Conservation (phyloP, 768 basidiomycete genomes). For the Lactifluus piperatus region DNA sequence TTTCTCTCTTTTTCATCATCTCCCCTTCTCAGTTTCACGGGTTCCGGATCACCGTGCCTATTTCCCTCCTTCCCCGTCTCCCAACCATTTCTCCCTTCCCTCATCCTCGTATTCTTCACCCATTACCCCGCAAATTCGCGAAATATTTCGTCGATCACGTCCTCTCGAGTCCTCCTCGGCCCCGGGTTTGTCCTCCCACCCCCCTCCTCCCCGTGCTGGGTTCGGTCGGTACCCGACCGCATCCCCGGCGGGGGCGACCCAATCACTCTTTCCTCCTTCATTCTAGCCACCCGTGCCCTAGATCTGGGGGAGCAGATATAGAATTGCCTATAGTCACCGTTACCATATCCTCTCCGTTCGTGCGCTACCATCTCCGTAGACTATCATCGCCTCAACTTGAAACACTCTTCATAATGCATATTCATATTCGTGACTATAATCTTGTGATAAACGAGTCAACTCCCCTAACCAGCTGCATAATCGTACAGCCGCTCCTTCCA, state of each 20-base stretch:
- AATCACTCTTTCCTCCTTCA: neutral
- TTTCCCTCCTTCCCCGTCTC: neutral
- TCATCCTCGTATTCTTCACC: neutral
- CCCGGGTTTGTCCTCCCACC: neutral
- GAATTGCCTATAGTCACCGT: neutral
- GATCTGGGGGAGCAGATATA: constrained; percentile 6
- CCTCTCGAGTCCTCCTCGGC: neutral
- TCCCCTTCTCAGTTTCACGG: neutral
- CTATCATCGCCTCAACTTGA: neutral
- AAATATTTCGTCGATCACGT: constrained; percentile 7
- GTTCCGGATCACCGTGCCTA: neutral
- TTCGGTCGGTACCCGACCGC: constrained; percentile 2
- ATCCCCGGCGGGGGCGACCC: constrained; percentile 2
- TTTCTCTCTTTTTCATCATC: neutral
- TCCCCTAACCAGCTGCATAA: neutral
- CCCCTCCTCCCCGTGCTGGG: neutral
- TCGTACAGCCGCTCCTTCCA: neutral
- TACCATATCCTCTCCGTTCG: neutral
- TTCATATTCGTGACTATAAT: neutral
- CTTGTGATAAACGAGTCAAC: neutral
- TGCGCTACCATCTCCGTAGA: neutral
- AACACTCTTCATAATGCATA: neutral
- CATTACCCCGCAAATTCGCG: neutral
- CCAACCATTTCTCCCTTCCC: neutral
- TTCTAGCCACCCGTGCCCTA: constrained; percentile 1